These are phyloP conservation scores for Fusarium sororula DNA, from an alignment of 2,329 filamentous ascomycete genomes.

Conservation along the genomic window DNA sequence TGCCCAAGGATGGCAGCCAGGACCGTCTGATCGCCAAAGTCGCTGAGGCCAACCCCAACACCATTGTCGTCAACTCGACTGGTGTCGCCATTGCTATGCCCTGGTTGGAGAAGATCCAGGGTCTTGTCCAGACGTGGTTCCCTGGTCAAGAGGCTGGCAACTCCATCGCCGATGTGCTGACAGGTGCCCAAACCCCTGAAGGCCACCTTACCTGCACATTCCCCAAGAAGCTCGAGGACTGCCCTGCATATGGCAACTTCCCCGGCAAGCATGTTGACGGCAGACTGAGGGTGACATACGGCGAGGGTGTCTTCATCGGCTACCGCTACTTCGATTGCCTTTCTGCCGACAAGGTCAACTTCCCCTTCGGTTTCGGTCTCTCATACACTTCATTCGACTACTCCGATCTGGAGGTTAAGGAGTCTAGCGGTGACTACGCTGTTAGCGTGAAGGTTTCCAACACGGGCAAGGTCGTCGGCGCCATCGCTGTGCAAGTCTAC, in stretches of 20 bases:
- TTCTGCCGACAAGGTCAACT: slow-evolving; percentile 65
- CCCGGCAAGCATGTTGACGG: slow-evolving; percentile 54
- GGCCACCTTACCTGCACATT: slow-evolving; percentile 72
- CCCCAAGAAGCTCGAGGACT: slow-evolving; percentile 67
- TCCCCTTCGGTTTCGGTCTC: slow-evolving; percentile 70
- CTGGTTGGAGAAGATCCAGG: slow-evolving; percentile 64
- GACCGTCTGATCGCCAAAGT: slow-evolving; percentile 68
- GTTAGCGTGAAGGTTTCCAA: slow-evolving; percentile 66
- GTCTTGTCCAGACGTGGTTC: slow-evolving; percentile 73
- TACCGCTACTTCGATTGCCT: slow-evolving; percentile 74
- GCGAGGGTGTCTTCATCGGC: slow-evolving; percentile 75
- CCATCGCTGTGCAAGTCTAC: slow-evolving; percentile 67
- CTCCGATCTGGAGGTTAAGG: slow-evolving; percentile 63
- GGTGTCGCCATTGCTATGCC: slow-evolving; percentile 71
- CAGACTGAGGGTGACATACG: slow-evolving; percentile 69
- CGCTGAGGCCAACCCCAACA: slow-evolving; percentile 65
- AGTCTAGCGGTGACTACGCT: slow-evolving; percentile 47
- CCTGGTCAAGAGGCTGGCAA: slow-evolving; percentile 76
- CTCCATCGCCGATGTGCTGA: slow-evolving; percentile 72
- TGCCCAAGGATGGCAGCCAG: slow-evolving; percentile 68
- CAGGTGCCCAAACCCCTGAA: slow-evolving; percentile 70
- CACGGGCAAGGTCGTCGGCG: slow-evolving; percentile 61
- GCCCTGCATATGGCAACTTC: slow-evolving; percentile 72
- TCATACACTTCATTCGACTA: slow-evolving; percentile 59
- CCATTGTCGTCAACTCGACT: slow-evolving; percentile 70